phyloP scores from a whole-genome alignment of 2,329 filamentous ascomycete genomes.

The Teratosphaeria destructans region DNA sequence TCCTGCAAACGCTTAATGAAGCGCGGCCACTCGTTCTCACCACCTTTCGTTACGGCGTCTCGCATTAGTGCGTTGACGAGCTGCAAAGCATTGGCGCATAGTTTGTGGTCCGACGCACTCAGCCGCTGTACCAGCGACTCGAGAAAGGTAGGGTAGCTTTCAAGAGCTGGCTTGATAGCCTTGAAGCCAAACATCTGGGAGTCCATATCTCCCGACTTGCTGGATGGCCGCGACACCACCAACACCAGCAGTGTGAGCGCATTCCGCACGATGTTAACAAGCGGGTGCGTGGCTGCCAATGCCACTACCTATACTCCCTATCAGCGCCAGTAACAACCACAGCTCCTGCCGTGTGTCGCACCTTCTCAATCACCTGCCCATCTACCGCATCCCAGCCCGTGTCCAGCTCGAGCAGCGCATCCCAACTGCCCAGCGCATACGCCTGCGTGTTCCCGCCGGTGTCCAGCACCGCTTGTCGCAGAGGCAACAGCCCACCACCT shows the following conservation, averaged over 20 bases:
- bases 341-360: conserved; percentile 26
- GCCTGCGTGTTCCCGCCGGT: conserved; percentile 89
- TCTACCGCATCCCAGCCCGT: conserved; percentile 93
- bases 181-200: conserved; percentile 74
- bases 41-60: conserved; percentile 72
- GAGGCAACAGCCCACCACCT: conserved; percentile 69
- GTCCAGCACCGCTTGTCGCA: conserved; percentile 73
- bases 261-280: conserved; percentile 93
- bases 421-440: conserved; percentile 84
- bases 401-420: conserved; percentile 81
- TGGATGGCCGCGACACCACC: conserved; percentile 70
- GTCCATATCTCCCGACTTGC: conserved; percentile 37
- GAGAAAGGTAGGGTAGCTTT: conserved; percentile 85
- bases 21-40: conserved; percentile 79
- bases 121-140: conserved; percentile 87
- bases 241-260: conserved; percentile 95
- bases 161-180: conserved; percentile 82
- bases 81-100: conserved; percentile 91
- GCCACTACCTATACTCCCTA: conserved; percentile 57
- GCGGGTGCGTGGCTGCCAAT: conserved; percentile 83
- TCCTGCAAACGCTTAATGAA: conserved; percentile 93
- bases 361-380: conserved; percentile 57
- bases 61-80: conserved; percentile 91
- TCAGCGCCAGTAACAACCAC: neutral
- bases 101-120: conserved; percentile 84